Evolutionary conservation across 306 rosid species (phyloP).

Genomic region (Citrullus mucosospermus): DNA sequence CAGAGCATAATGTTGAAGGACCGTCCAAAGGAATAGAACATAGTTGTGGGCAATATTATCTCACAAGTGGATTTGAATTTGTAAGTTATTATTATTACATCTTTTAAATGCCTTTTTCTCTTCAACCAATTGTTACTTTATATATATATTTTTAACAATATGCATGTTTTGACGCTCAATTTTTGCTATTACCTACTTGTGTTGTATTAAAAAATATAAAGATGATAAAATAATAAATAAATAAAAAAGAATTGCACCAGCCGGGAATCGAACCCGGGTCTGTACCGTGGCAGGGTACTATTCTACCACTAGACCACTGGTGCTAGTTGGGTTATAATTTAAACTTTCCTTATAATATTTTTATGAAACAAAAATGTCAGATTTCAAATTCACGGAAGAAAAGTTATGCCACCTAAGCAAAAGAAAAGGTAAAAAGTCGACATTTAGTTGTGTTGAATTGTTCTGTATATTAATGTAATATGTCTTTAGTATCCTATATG

Average conservation of each 20-base stretch:
- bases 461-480: too few relatives aligned
- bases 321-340: constrained; percentile 4
- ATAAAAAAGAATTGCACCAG: constrained; percentile 21
- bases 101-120: neutral
- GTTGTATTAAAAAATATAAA: neutral
- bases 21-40: too few relatives aligned
- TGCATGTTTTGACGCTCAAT: too few relatives aligned
- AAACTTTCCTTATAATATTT: too few relatives aligned
- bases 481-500: neutral
- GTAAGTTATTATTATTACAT: neutral
- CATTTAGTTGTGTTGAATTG: too few relatives aligned
- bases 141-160: too few relatives aligned
- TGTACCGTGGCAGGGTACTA: constrained; percentile 70
- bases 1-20: neutral
- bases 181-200: too few relatives aligned
- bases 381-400: too few relatives aligned
- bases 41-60: neutral
- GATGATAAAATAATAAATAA: neutral
- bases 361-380: neutral
- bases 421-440: too few relatives aligned
- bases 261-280: constrained; percentile 51
- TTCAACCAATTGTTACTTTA: too few relatives aligned
- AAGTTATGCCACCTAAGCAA: too few relatives aligned
- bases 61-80: neutral
- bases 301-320: constrained; percentile 99